These are phyloP conservation scores for Salisapilia sapeloensis DNA, from an alignment of 352 stramenopile species.

Conservation along the genomic window DNA sequence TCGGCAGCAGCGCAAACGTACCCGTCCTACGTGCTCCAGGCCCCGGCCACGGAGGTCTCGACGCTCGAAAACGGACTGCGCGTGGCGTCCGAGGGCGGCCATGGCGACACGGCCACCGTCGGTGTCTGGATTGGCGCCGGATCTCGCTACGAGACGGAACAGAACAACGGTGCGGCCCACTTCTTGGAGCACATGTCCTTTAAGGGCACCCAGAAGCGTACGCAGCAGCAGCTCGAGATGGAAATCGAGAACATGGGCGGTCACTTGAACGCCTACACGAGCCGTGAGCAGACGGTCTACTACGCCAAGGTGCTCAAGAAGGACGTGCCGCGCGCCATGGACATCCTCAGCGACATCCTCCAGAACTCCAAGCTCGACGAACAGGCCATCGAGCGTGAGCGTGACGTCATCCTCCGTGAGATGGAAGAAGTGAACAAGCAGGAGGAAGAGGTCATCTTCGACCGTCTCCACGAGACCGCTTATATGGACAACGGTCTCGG, in stretches of 20 bases:
- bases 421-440: conserved; percentile 99
- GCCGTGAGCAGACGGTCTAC: conserved; percentile 99
- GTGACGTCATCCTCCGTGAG: conserved; percentile 98
- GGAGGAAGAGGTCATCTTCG: conserved; percentile 96
- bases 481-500: conserved; percentile 96
- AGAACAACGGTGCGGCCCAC: conserved; percentile 98
- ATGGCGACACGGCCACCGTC: conserved; percentile 96
- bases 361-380: conserved; percentile 96
- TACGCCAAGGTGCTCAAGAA: conserved; percentile 99
- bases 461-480: conserved; percentile 98
- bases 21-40: conserved; percentile 84
- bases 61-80: conserved; percentile 92
- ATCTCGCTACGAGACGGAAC: conserved; percentile 94
- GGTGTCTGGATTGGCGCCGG: conserved; percentile 95
- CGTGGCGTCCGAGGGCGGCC: conserved; percentile 93
- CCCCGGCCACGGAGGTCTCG: conserved; percentile 92
- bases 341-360: conserved; percentile 99
- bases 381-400: conserved; percentile 91
- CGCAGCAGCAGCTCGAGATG: conserved; percentile 96
- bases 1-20: conserved; percentile 56
- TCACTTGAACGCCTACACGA: conserved; percentile 99
- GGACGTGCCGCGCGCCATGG: conserved; percentile 92
- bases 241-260: conserved; percentile 99
- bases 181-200: conserved; percentile 99
- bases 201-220: conserved; percentile 96